A percentile compares a stretch with the other conserved stretches of the same genome.
Evolutionary conservation across 2,329 filamentous ascomycete species (phyloP).

Genomic region (Fusarium ramigenum): DNA sequence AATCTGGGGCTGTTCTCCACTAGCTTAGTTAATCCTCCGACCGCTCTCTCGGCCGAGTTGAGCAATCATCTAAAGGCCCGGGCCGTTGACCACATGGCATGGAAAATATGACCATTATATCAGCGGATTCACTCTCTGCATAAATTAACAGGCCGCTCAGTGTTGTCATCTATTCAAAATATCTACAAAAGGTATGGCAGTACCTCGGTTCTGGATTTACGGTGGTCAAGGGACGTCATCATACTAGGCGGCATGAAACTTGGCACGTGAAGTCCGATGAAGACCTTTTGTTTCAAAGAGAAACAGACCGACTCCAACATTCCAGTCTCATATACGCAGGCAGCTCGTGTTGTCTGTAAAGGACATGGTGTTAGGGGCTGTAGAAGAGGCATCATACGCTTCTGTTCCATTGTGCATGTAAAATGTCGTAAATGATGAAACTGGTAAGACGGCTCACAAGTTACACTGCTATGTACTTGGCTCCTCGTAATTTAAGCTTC

Average conservation of each 20-base stretch:
- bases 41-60: slow-evolving; percentile 35
- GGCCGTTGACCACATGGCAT: slow-evolving; percentile 2
- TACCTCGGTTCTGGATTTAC: background rate
- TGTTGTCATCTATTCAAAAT: background rate
- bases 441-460: background rate
- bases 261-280: background rate
- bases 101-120: background rate
- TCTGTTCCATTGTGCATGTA: no score
- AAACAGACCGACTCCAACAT: background rate
- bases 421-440: background rate
- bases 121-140: background rate
- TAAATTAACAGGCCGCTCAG: background rate
- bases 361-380: background rate
- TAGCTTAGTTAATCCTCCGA: background rate
- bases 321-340: background rate
- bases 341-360: background rate
- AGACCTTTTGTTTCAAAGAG: background rate
- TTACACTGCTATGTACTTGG: background rate
- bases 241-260: background rate
- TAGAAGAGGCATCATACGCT: background rate
- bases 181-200: background rate
- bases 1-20: slow-evolving; percentile 28
- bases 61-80: background rate
- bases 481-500: background rate
- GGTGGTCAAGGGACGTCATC: background rate